Percentiles rank a stretch among this genome's conserved stretches.
These are phyloP conservation scores for Krasilnikovozyma curviuscula DNA, from an alignment of 768 basidiomycete species.

Conservation along the genomic window DNA sequence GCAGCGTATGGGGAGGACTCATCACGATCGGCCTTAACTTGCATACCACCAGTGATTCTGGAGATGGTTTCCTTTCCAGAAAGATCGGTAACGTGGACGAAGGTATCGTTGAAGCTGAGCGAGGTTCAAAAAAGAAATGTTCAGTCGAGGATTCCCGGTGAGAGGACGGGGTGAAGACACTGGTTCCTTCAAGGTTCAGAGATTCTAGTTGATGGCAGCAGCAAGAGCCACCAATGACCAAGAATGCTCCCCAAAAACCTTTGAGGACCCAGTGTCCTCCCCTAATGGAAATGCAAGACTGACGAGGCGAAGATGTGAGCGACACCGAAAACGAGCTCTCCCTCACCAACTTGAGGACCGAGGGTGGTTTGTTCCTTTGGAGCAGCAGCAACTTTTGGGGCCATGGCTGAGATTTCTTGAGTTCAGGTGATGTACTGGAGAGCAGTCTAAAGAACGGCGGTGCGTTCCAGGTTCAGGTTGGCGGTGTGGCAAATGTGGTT, in stretches of 20 bases:
- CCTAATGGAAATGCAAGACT: constrained; percentile 8
- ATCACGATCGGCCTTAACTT: constrained; percentile 99
- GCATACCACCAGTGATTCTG: constrained; percentile 98
- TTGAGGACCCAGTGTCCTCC: not conserved
- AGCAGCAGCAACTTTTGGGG: constrained; percentile 6
- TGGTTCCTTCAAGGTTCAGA: not conserved
- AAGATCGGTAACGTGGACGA: constrained; percentile 96
- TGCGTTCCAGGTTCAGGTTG: too few relatives aligned
- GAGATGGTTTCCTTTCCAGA: constrained; percentile 98
- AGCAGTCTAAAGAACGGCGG: too few relatives aligned
- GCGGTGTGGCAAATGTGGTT: too few relatives aligned
- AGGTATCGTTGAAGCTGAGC: constrained; percentile 85
- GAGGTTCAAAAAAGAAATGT: not conserved
- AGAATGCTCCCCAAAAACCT: not conserved
- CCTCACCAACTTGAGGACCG: constrained; percentile 61
- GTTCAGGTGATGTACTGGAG: too few relatives aligned
- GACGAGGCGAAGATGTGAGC: constrained; percentile 91
- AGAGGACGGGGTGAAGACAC: not conserved
- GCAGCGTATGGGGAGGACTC: constrained; percentile 94
- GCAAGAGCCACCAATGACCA: not conserved
- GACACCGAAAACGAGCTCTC: constrained; percentile 49
- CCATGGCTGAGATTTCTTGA: too few relatives aligned
- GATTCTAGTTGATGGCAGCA: not conserved
- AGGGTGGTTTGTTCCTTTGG: constrained; percentile 72
- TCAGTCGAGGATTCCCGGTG: not conserved